Conservation (phyloP, 768 basidiomycete genomes). For the Russula sp. region DNA sequence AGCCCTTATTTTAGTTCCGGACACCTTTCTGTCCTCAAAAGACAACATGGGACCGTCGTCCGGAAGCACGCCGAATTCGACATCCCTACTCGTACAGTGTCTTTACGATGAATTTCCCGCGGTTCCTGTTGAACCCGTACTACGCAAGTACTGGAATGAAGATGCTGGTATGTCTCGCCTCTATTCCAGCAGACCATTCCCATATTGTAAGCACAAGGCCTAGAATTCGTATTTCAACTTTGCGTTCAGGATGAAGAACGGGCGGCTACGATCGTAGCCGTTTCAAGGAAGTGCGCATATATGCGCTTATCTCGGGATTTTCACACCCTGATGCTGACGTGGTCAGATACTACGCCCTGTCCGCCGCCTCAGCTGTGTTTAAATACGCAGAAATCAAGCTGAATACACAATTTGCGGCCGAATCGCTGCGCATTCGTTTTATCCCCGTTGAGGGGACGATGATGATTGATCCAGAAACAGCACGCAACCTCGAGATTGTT, state of each 20-base stretch:
- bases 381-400: conserved; percentile 69
- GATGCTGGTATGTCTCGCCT: conserved; percentile 46
- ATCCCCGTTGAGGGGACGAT: conserved; percentile 84
- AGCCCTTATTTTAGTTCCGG: conserved; percentile 67
- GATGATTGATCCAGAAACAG: conserved; percentile 90
- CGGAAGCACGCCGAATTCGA: conserved; percentile 39
- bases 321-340: conserved; percentile 19
- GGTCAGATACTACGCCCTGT: conserved; percentile 80
- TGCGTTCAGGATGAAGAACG: conserved; percentile 78
- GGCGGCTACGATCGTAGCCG: conserved; percentile 71
- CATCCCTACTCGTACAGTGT: conserved; percentile 64
- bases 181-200: conserved; percentile 2
- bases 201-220: conserved; percentile 39
- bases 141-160: conserved; percentile 84
- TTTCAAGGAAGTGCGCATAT: conserved; percentile 69
- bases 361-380: conserved; percentile 81
- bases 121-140: conserved; percentile 60
- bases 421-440: conserved; percentile 70
- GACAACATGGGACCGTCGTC: conserved; percentile 43
- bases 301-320: conserved; percentile 11
- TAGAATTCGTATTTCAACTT: conserved; percentile 72
- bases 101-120: conserved; percentile 70
- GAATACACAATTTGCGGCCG: conserved; percentile 62
- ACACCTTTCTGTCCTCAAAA: conserved; percentile 64
- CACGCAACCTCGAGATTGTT: conserved; percentile 83